Conservation (phyloP, 176 grass and related monocot species). For the Areca catechu region DNA sequence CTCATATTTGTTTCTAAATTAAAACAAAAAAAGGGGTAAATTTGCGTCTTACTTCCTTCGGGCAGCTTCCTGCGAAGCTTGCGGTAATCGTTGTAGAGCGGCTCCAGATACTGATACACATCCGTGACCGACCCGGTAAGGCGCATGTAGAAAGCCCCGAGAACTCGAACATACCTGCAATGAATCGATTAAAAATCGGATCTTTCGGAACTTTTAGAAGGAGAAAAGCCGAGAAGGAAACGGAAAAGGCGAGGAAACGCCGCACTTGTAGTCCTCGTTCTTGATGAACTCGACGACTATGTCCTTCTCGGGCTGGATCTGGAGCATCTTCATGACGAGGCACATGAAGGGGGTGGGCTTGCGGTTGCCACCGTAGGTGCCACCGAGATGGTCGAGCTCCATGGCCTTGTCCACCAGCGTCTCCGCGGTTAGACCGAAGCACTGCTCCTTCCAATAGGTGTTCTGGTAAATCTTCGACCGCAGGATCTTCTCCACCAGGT, state of each 20-base stretch:
- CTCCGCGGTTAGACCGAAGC: constrained; percentile 89
- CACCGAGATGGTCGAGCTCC: constrained; percentile 90
- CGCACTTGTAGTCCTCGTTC: constrained; percentile 93
- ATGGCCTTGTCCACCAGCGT: constrained; percentile 99
- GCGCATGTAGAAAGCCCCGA: constrained; percentile 77
- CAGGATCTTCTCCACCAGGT: constrained; percentile 95
- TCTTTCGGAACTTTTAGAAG: neutral
- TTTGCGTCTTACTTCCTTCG: constrained; percentile 51
- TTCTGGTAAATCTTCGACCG: constrained; percentile 94
- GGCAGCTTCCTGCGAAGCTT: constrained; percentile 67
- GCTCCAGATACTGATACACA: constrained; percentile 93
- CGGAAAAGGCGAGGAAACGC: neutral
- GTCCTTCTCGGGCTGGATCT: constrained; percentile 98
- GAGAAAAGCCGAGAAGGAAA: neutral
- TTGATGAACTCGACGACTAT: constrained; percentile 99
- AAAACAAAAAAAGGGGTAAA: no score
- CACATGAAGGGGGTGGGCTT: constrained; percentile 82
- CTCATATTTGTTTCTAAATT: no score
- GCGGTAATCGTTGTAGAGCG: constrained; percentile 89
- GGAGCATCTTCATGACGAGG: constrained; percentile 95
- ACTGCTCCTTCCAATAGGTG: constrained; percentile 95
- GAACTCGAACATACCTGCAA: constrained; percentile 66
- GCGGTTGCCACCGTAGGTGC: constrained; percentile 67
- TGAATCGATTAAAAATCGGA: neutral
- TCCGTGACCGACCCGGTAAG: constrained; percentile 67